Evolutionary conservation across 805 yeast species (phyloP).

Genomic region (Saturnispora ahearnii): DNA sequence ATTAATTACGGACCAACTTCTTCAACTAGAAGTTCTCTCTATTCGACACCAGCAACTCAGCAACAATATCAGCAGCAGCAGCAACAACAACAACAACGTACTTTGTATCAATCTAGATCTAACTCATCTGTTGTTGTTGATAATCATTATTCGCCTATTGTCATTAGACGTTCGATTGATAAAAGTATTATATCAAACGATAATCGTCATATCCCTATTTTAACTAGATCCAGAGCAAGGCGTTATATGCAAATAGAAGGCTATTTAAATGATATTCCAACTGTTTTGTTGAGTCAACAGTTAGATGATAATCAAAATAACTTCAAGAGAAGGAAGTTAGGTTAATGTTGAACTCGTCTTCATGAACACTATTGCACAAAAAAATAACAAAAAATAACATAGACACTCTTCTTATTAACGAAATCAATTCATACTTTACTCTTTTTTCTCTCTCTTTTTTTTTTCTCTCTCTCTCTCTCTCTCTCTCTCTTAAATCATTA

Average conservation of each 20-base stretch:
- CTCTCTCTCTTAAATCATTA: background rate
- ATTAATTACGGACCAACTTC: constrained; percentile 4
- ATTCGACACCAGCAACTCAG: constrained; percentile 4
- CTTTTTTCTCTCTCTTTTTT: too few species aligned
- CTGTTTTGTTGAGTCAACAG: constrained; percentile 6
- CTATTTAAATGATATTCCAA: constrained; percentile 5
- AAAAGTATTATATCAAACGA: background rate
- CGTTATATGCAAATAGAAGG: constrained; percentile 5
- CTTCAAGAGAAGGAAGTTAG: constrained; percentile 1
- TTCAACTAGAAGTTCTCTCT: background rate
- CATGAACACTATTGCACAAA: too few species aligned
- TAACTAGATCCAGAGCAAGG: constrained; percentile 15
- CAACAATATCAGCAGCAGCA: constrained; percentile 1
- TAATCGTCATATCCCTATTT: constrained; percentile 8
- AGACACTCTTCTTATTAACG: too few species aligned
- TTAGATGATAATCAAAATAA: background rate
- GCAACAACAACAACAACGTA: background rate
- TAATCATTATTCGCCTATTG: background rate
- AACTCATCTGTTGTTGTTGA: constrained; percentile 1
- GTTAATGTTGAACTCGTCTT: too few species aligned
- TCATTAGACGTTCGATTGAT: background rate
- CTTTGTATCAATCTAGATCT: constrained; percentile 6
- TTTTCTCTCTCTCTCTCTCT: background rate
- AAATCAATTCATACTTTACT: too few species aligned
- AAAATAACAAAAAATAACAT: too few species aligned